Conservation (phyloP, 2,329 filamentous ascomycete genomes). For the Pseudogymnoascus sp. region DNA sequence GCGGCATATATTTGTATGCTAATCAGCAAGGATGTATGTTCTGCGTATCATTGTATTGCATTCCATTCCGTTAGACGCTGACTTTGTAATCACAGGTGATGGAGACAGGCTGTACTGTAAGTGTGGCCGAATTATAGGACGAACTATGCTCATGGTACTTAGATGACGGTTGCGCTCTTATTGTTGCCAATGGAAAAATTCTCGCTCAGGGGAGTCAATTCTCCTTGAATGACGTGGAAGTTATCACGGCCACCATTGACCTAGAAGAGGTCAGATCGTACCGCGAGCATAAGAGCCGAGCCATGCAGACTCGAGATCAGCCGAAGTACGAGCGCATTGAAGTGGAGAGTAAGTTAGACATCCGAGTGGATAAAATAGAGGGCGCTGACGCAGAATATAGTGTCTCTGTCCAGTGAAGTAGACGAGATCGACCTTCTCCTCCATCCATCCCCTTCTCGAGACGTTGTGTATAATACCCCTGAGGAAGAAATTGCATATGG, state of each 20-base stretch:
- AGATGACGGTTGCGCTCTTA: constrained; percentile 49
- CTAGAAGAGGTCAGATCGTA: constrained; percentile 62
- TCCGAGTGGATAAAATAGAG: too few species aligned
- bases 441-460: constrained; percentile 29
- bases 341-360: constrained; percentile 20
- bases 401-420: constrained; percentile 35
- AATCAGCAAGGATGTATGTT: constrained; percentile 53
- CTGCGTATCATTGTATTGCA: constrained; percentile 34
- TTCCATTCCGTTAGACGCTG: background rate
- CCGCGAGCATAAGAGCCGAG: constrained; percentile 31
- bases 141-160: background rate
- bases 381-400: constrained; percentile 16
- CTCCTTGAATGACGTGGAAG: constrained; percentile 56
- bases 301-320: constrained; percentile 18
- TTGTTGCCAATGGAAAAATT: constrained; percentile 51
- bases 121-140: background rate
- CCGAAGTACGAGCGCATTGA: constrained; percentile 34
- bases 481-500: constrained; percentile 62
- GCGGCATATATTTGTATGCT: constrained; percentile 53
- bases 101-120: background rate
- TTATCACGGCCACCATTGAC: constrained; percentile 58
- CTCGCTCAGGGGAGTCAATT: constrained; percentile 62
- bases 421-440: constrained; percentile 39
- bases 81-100: background rate
- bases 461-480: constrained; percentile 48